A percentile compares a stretch with the other conserved stretches of the same genome.
phyloP scores from a whole-genome alignment of 208 protist genomes.

The Trypanosoma boissoni region DNA sequence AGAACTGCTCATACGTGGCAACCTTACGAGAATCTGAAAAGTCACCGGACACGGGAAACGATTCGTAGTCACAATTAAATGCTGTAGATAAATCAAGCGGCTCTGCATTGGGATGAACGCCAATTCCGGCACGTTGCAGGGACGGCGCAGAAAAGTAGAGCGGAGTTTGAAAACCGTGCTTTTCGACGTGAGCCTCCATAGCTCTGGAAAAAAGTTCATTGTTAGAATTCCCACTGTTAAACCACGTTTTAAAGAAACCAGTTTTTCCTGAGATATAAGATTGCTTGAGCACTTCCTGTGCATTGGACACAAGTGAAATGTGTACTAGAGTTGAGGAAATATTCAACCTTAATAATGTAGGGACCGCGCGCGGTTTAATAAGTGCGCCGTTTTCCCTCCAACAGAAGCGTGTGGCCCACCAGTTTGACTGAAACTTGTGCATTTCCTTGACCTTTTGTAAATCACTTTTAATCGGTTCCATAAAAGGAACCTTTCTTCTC shows the following conservation, averaged over 20 bases:
- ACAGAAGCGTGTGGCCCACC: constrained; percentile 55
- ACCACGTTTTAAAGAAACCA: constrained; percentile 12
- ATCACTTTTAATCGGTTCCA: background rate
- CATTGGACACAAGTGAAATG: constrained; percentile 65
- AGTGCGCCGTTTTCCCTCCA: constrained; percentile 31
- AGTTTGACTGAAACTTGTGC: constrained; percentile 44
- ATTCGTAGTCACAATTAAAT: too few species aligned
- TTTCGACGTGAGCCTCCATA: constrained; percentile 29
- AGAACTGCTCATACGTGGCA: constrained; percentile 41
- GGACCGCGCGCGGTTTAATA: constrained; percentile 9
- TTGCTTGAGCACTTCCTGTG: constrained; percentile 33
- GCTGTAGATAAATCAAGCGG: constrained; percentile 27
- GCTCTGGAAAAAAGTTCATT: constrained; percentile 3
- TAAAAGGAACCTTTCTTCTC: constrained; percentile 21
- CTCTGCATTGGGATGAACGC: constrained; percentile 25
- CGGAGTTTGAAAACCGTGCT: constrained; percentile 37
- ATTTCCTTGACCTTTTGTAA: constrained; percentile 23
- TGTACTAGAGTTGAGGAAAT: constrained; percentile 45
- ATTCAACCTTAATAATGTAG: constrained; percentile 20
- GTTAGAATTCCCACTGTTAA: background rate
- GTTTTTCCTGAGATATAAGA: constrained; percentile 45
- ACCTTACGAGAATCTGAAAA: background rate
- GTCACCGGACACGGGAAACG: too few species aligned
- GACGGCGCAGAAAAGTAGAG: constrained; percentile 40
- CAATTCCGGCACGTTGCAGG: constrained; percentile 21